These are phyloP conservation scores for Phaeophleospora eucalypticola DNA, from an alignment of 2,329 filamentous ascomycete species.

Conservation along the genomic window DNA sequence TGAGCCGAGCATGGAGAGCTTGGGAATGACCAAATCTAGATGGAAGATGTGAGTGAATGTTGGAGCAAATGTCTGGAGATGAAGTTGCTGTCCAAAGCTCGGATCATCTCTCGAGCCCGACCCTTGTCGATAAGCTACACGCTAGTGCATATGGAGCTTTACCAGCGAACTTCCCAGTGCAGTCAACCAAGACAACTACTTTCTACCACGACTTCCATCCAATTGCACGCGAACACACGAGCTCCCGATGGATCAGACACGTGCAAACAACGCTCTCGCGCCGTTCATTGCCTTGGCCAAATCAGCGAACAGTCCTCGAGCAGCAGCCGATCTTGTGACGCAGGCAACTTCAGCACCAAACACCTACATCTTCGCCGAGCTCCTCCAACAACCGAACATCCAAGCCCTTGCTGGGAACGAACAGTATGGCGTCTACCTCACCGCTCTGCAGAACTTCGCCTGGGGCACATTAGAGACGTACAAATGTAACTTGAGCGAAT, in stretches of 20 bases:
- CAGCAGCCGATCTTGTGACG: conserved; percentile 77
- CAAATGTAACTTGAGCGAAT: conserved; percentile 49
- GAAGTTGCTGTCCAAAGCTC: too few species aligned
- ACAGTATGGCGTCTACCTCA: conserved; percentile 62
- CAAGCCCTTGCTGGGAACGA: conserved; percentile 63
- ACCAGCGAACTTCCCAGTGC: not conserved
- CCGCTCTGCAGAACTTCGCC: conserved; percentile 80
- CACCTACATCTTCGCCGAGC: conserved; percentile 89
- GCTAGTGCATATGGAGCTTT: too few species aligned
- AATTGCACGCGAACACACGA: too few species aligned
- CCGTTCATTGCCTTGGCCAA: conserved; percentile 89
- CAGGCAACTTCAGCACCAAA: conserved; percentile 86
- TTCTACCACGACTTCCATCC: too few species aligned
- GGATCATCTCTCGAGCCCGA: too few species aligned
- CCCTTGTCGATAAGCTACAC: too few species aligned
- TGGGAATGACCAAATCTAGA: too few species aligned
- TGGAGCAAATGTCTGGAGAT: too few species aligned
- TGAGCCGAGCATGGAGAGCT: too few species aligned
- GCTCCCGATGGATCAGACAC: conserved; percentile 64
- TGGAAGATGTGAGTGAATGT: too few species aligned
- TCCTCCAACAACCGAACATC: conserved; percentile 77
- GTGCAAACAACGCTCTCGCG: conserved; percentile 59
- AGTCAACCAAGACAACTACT: too few species aligned
- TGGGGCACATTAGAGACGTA: conserved; percentile 87
- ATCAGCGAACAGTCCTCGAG: conserved; percentile 76